These are phyloP conservation scores for Suhomyces vadensis DNA, from an alignment of 805 yeast species.

Conservation along the genomic window DNA sequence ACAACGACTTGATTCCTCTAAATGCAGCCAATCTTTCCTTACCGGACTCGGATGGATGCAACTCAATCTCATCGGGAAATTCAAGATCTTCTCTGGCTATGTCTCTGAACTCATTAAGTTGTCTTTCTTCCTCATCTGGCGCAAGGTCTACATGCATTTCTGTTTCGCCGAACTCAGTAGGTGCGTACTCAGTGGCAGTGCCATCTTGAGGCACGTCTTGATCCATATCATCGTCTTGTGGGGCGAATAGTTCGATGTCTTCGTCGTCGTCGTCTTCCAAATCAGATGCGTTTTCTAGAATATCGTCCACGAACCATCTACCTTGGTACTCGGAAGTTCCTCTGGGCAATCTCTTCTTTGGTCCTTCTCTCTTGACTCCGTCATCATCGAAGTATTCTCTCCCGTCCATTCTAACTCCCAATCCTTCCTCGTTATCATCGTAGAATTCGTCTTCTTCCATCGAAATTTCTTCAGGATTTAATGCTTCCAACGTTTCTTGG, in stretches of 20 bases:
- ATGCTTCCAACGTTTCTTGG: conserved; percentile 61
- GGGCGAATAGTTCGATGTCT: conserved; percentile 45
- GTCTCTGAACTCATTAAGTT: conserved; percentile 65
- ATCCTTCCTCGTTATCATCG: conserved; percentile 20
- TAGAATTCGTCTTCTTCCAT: conserved; percentile 38
- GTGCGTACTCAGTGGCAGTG: conserved; percentile 38
- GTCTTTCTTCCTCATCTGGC: conserved; percentile 82
- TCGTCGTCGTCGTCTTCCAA: conserved; percentile 45
- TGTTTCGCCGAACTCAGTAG: conserved; percentile 41
- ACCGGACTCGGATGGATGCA: conserved; percentile 74
- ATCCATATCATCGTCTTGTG: conserved; percentile 25
- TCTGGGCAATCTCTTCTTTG: conserved; percentile 50
- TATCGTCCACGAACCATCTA: conserved; percentile 69
- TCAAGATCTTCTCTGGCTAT: conserved; percentile 81
- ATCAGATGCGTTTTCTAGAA: conserved; percentile 43
- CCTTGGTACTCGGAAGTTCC: conserved; percentile 80
- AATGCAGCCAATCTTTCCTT: conserved; percentile 73
- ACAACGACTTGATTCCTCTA: conserved; percentile 83
- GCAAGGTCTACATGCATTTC: conserved; percentile 73
- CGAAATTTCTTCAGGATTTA: conserved; percentile 55
- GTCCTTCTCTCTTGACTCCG: conserved; percentile 15
- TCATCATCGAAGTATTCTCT: conserved; percentile 47
- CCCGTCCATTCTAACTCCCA: conserved; percentile 60
- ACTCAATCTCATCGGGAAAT: conserved; percentile 94
- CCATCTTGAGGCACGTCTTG: conserved; percentile 20